Percentiles rank a stretch among this genome's conserved stretches.
phyloP scores from a whole-genome alignment of 192 early-diverging fungal genomes.

The Radiomyces spectabilis region DNA sequence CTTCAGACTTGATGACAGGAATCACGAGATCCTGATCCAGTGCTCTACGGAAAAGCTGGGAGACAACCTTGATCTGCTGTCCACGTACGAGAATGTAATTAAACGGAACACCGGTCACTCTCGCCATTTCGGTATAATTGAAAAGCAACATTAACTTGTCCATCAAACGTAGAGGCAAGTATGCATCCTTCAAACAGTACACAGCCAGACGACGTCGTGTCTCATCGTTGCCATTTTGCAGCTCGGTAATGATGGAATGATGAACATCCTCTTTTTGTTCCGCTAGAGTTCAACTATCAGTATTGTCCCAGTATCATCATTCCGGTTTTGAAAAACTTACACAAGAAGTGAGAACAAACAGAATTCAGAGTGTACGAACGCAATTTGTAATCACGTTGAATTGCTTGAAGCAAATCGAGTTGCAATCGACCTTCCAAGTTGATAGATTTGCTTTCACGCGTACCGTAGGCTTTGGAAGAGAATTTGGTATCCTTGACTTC shows the following conservation, averaged over 20 bases:
- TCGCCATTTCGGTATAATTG: slow-evolving; percentile 98
- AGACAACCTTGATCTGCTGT: slow-evolving; percentile 98
- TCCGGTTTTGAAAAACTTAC: slow-evolving; percentile 17
- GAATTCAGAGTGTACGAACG: slow-evolving; percentile 94
- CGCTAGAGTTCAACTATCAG: slow-evolving; percentile 27
- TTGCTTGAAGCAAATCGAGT: slow-evolving; percentile 87
- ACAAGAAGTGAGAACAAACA: slow-evolving; percentile 90
- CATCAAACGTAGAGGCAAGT: slow-evolving; percentile 84
- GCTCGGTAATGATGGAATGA: slow-evolving; percentile 94
- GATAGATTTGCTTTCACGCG: slow-evolving; percentile 84
- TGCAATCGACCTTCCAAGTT: slow-evolving; percentile 91
- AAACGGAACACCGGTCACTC: slow-evolving; percentile 95
- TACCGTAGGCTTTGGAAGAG: slow-evolving; percentile 89
- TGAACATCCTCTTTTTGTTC: slow-evolving; percentile 99
- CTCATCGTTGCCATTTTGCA: slow-evolving; percentile 94
- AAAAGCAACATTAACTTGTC: slow-evolving; percentile 97
- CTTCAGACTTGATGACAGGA: slow-evolving; percentile 77
- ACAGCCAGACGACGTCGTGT: slow-evolving; percentile 90
- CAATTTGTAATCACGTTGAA: slow-evolving; percentile 94
- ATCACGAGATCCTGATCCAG: slow-evolving; percentile 77
- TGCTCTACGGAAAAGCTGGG: slow-evolving; percentile 89
- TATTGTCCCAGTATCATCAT: background rate
- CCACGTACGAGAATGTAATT: slow-evolving; percentile 90
- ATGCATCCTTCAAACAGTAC: slow-evolving; percentile 97
- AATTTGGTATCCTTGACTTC: slow-evolving; percentile 77